Conservation (phyloP, 148 eudicot genomes). For the Vaccinium vitisidaea region DNA sequence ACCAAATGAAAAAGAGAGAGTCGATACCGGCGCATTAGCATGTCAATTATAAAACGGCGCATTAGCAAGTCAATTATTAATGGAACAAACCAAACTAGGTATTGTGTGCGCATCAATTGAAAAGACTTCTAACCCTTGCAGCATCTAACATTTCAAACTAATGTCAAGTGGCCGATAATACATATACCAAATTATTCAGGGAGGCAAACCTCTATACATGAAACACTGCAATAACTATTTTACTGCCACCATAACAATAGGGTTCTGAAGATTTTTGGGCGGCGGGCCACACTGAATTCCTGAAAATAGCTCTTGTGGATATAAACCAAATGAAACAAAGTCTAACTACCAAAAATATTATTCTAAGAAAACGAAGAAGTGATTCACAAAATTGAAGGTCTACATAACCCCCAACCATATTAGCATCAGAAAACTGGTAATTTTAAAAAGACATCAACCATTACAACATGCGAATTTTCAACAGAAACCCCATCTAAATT, state of each 20-base stretch:
- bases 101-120: background rate
- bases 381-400: background rate
- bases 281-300: background rate
- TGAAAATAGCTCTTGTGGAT: background rate
- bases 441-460: background rate
- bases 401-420: background rate
- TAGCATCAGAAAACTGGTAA: background rate
- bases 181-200: background rate
- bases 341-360: background rate
- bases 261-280: background rate
- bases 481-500: slow-evolving; percentile 10
- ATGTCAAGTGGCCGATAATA: background rate
- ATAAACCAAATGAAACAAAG: background rate
- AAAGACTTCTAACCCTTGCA: background rate
- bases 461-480: background rate
- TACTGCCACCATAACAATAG: background rate
- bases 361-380: background rate
- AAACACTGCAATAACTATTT: background rate
- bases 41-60: background rate
- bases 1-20: background rate
- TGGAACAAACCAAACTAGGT: background rate
- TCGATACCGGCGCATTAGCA: background rate
- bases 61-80: background rate
- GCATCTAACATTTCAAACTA: background rate
- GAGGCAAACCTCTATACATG: background rate